These are phyloP conservation scores for Fusarium subglutinans DNA, from an alignment of 2,329 filamentous ascomycete species.

Conservation along the genomic window DNA sequence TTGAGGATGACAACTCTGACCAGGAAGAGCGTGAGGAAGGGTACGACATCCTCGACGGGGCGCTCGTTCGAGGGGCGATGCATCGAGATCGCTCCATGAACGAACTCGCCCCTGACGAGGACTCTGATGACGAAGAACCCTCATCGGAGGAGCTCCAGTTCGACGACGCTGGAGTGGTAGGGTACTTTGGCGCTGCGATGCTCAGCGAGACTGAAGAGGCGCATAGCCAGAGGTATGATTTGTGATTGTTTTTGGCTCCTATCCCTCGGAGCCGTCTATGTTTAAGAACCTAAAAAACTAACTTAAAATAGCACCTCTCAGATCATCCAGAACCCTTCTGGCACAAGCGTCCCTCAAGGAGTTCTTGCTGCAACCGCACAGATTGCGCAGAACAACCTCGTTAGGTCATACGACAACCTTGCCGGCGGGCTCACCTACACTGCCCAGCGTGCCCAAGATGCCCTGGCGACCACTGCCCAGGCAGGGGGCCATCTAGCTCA, in stretches of 20 bases:
- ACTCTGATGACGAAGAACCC: not conserved
- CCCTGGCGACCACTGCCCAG: not conserved
- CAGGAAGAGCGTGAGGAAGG: not conserved
- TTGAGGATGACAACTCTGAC: not conserved
- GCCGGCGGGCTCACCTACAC: not conserved
- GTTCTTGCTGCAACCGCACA: not conserved
- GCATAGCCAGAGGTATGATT: not conserved
- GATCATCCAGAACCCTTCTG: not conserved
- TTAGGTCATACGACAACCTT: conserved; percentile 12
- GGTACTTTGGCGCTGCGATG: not conserved
- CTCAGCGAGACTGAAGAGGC: not conserved
- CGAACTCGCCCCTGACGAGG: not conserved
- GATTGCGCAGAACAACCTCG: not conserved
- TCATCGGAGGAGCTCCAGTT: not conserved
- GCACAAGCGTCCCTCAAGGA: not conserved
- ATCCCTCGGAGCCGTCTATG: not conserved
- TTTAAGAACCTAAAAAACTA: not conserved
- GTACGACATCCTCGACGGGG: not conserved
- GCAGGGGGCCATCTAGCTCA: not conserved
- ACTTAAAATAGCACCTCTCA: not conserved
- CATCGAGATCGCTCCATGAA: not conserved
- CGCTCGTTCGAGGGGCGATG: not conserved
- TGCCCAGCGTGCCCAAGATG: not conserved
- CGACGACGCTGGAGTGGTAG: not conserved
- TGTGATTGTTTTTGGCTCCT: conserved; percentile 2